Conservation (phyloP, 805 yeast genomes). For the Schwanniomyces polymorphus region DNA sequence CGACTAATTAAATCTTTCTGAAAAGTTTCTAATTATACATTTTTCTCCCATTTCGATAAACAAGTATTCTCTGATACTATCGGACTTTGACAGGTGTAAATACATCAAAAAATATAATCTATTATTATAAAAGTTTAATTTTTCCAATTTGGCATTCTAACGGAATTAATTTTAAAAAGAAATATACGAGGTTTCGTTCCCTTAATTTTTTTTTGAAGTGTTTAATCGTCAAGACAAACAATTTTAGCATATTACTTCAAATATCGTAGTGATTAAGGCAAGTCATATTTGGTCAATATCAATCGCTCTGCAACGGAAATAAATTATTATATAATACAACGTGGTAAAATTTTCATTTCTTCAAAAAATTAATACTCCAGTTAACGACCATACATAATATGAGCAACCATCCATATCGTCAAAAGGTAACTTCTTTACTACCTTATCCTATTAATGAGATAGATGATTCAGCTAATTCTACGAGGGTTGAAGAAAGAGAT, state of each 20-base stretch:
- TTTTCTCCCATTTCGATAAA: not conserved
- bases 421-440: constrained; percentile 14
- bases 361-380: not conserved
- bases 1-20: not conserved
- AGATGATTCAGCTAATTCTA: not conserved
- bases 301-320: not conserved
- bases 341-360: not conserved
- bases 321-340: not conserved
- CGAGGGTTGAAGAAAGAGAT: not conserved
- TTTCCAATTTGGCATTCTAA: not conserved
- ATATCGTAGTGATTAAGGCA: not conserved
- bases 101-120: not conserved
- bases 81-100: not conserved
- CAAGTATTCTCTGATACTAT: not conserved
- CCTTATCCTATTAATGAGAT: constrained; percentile 16
- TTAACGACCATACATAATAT: constrained; percentile 4
- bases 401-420: constrained; percentile 29
- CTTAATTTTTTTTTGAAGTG: not conserved
- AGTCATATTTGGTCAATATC: not conserved
- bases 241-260: not conserved
- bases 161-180: not conserved
- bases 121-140: not conserved
- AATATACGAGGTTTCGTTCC: not conserved
- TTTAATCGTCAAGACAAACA: not conserved
- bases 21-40: not conserved